Evolutionary conservation across 768 basidiomycete genomes (phyloP).

Genomic region (Coprinopsis marcescibilis): DNA sequence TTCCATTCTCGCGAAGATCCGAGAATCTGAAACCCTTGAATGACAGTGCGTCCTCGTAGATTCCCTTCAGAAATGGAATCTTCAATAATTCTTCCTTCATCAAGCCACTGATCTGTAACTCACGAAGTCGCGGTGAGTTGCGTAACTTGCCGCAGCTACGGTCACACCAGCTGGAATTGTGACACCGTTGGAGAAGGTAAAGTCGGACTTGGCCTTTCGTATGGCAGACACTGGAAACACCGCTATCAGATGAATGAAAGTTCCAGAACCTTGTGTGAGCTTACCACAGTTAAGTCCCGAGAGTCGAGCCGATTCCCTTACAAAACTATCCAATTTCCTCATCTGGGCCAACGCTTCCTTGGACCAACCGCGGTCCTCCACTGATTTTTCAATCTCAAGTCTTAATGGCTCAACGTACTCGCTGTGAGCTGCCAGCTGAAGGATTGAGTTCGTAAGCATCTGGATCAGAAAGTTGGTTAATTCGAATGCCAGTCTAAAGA

Average conservation of each 20-base stretch:
- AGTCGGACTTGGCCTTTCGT: conserved; percentile 32
- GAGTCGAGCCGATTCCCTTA: conserved; percentile 40
- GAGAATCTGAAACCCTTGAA: conserved; percentile 1
- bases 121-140: background rate
- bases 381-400: conserved; percentile 30
- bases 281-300: conserved; percentile 20
- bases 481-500: background rate
- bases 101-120: background rate
- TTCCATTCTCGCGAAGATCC: conserved; percentile 17
- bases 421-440: conserved; percentile 27
- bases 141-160: background rate
- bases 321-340: conserved; percentile 44
- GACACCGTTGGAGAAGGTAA: conserved; percentile 41
- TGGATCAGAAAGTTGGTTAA: conserved; percentile 7
- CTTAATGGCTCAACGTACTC: conserved; percentile 32
- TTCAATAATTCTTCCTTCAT: background rate
- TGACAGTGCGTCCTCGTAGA: background rate
- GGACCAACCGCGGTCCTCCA: conserved; percentile 28
- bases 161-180: conserved; percentile 23
- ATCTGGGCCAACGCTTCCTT: conserved; percentile 30
- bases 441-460: conserved; percentile 33
- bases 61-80: background rate
- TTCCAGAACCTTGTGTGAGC: conserved; percentile 13
- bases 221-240: conserved; percentile 17
- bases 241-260: conserved; percentile 15